Evolutionary conservation across 805 yeast species (phyloP).

Genomic region (Wickerhamiella galacta): DNA sequence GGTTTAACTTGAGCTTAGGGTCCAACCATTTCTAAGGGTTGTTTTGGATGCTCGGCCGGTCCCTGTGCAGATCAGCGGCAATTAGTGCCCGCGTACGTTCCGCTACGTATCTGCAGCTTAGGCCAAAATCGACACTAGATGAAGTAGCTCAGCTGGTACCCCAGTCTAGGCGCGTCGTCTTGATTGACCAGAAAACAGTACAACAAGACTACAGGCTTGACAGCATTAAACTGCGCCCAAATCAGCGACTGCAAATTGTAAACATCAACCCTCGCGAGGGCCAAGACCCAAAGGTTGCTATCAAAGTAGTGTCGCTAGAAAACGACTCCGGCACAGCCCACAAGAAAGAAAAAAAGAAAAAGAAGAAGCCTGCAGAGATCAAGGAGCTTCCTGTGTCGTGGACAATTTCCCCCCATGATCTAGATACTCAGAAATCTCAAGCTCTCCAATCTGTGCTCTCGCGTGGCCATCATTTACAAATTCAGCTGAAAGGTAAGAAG

Average conservation of each 20-base stretch:
- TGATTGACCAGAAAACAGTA: slow-evolving; percentile 10
- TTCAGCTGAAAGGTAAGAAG: slow-evolving; percentile 13
- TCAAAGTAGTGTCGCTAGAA: slow-evolving; percentile 10
- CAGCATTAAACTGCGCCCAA: slow-evolving; percentile 1
- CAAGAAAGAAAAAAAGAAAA: slow-evolving; percentile 5
- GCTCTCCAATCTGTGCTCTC: slow-evolving; percentile 19
- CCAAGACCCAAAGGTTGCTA: slow-evolving; percentile 14
- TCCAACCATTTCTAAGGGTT: too few species aligned
- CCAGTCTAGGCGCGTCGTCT: slow-evolving; percentile 7
- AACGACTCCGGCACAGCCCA: not conserved
- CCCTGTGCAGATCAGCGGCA: too few species aligned
- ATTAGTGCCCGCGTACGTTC: too few species aligned
- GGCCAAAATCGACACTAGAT: slow-evolving; percentile 3
- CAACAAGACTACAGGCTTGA: slow-evolving; percentile 6
- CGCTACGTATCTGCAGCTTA: too few species aligned
- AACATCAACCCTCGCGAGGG: slow-evolving; percentile 3
- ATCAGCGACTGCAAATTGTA: slow-evolving; percentile 12
- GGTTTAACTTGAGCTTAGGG: too few species aligned
- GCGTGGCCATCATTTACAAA: slow-evolving; percentile 17
- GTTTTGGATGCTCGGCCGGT: too few species aligned
- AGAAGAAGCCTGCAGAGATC: slow-evolving; percentile 6
- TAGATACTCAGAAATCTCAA: slow-evolving; percentile 18
- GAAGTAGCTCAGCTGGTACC: slow-evolving; percentile 15
- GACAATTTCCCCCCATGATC: slow-evolving; percentile 20
- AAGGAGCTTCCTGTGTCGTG: slow-evolving; percentile 20